Percentiles rank a stretch among this genome's conserved stretches.
Conservation (phyloP, 805 yeast species). For the Hanseniaspora pseudoguilliermondii region DNA sequence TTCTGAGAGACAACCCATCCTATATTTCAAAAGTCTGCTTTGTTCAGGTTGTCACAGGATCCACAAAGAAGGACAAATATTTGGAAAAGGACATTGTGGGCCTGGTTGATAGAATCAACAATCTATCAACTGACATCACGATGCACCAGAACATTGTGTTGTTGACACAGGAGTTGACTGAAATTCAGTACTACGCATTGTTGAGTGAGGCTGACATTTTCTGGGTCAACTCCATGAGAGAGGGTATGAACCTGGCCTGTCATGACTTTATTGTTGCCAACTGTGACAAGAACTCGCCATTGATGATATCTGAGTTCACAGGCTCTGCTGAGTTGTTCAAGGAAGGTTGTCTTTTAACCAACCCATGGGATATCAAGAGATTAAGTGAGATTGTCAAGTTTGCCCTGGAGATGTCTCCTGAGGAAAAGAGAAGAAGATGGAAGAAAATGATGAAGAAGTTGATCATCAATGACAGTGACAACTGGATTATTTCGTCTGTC, state of each 20-base stretch:
- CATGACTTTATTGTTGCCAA: slow-evolving; percentile 84
- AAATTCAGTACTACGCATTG: slow-evolving; percentile 78
- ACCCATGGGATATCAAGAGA: slow-evolving; percentile 77
- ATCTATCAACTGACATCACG: slow-evolving; percentile 51
- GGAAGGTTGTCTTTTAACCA: slow-evolving; percentile 61
- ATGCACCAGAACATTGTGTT: slow-evolving; percentile 69
- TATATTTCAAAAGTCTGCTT: slow-evolving; percentile 57
- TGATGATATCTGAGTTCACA: slow-evolving; percentile 81
- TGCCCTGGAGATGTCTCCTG: slow-evolving; percentile 52
- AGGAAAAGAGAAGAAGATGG: slow-evolving; percentile 57
- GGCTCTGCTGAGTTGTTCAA: slow-evolving; percentile 77
- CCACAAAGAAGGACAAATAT: slow-evolving; percentile 48
- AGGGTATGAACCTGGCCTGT: slow-evolving; percentile 92
- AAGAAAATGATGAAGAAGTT: slow-evolving; percentile 45
- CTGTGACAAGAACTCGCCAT: slow-evolving; percentile 57
- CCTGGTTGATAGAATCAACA: slow-evolving; percentile 75
- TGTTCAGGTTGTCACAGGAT: slow-evolving; percentile 45
- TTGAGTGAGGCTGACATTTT: slow-evolving; percentile 77
- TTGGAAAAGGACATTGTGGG: slow-evolving; percentile 61
- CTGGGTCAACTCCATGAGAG: slow-evolving; percentile 82
- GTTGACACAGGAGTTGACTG: slow-evolving; percentile 76
- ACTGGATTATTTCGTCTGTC: slow-evolving; percentile 58
- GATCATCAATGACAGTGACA: slow-evolving; percentile 51
- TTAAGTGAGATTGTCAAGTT: slow-evolving; percentile 49
- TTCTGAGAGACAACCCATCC: slow-evolving; percentile 59